Base-by-base conservation (phyloP, 768 basidiomycete species). In the Sarcodon sp. region DNA sequence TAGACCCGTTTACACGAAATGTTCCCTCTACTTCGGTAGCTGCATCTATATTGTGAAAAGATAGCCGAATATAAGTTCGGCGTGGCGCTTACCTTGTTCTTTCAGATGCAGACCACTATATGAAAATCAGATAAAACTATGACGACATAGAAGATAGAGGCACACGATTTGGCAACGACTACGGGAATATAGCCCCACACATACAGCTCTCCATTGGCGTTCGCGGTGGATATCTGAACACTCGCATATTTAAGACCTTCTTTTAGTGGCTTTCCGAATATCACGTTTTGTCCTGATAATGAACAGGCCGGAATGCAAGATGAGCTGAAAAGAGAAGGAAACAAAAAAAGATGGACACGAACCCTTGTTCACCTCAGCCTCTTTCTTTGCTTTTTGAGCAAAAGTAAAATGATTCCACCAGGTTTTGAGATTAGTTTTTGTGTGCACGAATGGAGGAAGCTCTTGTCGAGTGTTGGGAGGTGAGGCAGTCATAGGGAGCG, bases 181-280 rank as follows among this genome's bases (percentile, higher is more conserved):
- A 97, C 89, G 7, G 94, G 94, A 44, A 99, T 88, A 61, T 86
- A 87, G 1, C 93, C 91, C 85, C 88, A 93, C 5, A 91, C 84
- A 60, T 87, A 88, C 13, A 89, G 72, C 54, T 87, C 80, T 7
- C 90, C 90, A 51, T 77, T 77, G 9, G 83, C 71, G 50, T 84
- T 86, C 6, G 87, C 82, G 11, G 92, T 94, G 8, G 86, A 89
- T 60, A 98, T 94, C 59, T 93, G 92, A 1, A 96, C 94, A 56
- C 79, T 85, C 12, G 94, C 94, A 62, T 84, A 85, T 56, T 74
- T 75, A 55, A 98, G 69, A 51, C 84, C 85, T 59, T 93, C 87
- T 55, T 76, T 75, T 57, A 97, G 76, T 1, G 90, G 81, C 49
- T 78, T 84, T 4, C 86, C 87, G 57, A 98, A 98, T 32, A 98